A percentile compares a stretch with the other conserved stretches of the same genome.
Evolutionary conservation across 345 rosid genomes (phyloP).

Genomic region (Angophora floribunda): DNA sequence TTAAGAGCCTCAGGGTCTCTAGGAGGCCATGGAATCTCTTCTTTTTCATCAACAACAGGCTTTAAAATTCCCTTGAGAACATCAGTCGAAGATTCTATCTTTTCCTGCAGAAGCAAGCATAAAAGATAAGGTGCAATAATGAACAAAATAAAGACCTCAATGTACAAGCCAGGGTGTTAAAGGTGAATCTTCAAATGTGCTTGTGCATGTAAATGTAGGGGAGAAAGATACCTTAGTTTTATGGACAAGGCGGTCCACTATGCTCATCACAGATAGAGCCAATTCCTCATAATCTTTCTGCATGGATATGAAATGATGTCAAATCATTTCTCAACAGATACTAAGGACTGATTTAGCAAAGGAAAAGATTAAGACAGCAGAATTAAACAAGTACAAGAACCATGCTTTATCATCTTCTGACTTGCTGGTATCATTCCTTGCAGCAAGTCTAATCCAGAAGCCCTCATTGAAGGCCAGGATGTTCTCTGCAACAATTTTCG

Average conservation of each 20-base stretch:
- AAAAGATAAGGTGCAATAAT: background rate
- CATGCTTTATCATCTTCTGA: conserved; percentile 92
- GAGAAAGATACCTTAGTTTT: conserved; percentile 53
- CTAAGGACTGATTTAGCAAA: background rate
- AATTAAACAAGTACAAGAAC: conserved; percentile 22
- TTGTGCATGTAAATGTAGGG: background rate
- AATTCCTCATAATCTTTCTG: conserved; percentile 94
- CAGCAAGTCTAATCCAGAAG: conserved; percentile 86
- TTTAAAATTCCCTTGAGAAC: conserved; percentile 64
- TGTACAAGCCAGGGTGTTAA: background rate
- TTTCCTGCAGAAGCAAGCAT: conserved; percentile 42
- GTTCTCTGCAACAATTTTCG: conserved; percentile 73
- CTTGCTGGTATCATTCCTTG: conserved; percentile 78
- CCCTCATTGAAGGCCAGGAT: conserved; percentile 77
- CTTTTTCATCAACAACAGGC: conserved; percentile 58
- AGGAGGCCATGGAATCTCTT: conserved; percentile 85
- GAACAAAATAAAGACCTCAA: background rate
- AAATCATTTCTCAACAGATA: background rate
- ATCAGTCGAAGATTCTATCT: conserved; percentile 79
- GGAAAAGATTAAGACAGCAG: background rate
- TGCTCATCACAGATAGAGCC: conserved; percentile 70
- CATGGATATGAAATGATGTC: conserved; percentile 5
- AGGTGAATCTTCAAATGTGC: background rate
- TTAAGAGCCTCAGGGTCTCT: conserved; percentile 56
- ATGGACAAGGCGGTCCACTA: conserved; percentile 74